A percentile compares a stretch with the other conserved stretches of the same genome.
These are phyloP conservation scores for Protostelium mycophagum DNA, from an alignment of 78 protist species.

Conservation along the genomic window DNA sequence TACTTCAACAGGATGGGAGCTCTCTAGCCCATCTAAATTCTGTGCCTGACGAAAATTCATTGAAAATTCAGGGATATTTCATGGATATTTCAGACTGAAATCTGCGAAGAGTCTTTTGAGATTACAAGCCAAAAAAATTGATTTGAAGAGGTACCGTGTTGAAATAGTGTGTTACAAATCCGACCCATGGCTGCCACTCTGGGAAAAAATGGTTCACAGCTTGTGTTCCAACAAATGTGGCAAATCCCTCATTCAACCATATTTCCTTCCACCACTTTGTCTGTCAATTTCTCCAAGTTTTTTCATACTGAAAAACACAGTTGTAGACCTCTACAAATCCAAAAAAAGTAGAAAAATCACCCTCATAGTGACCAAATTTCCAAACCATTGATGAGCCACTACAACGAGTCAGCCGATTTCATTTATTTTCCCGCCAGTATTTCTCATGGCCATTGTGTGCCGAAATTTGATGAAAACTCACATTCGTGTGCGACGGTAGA, in stretches of 20 bases:
- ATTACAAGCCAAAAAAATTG: too few relatives aligned
- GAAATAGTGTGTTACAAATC: conserved; percentile 23
- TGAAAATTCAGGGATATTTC: background rate
- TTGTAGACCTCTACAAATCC: too few relatives aligned
- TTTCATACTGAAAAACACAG: too few relatives aligned
- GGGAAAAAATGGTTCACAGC: conserved; percentile 70
- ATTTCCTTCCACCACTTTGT: conserved; percentile 88
- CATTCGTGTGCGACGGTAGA: conserved; percentile 31
- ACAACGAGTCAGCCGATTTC: too few relatives aligned
- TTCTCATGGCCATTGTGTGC: too few relatives aligned
- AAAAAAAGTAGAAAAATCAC: too few relatives aligned
- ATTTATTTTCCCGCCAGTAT: background rate
- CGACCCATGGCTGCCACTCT: conserved; percentile 71
- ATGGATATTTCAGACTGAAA: conserved; percentile 15
- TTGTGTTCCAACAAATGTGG: conserved; percentile 58
- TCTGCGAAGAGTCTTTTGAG: too few relatives aligned
- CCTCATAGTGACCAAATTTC: conserved; percentile 90
- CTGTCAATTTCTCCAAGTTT: background rate
- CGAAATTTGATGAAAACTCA: conserved; percentile 6
- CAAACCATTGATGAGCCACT: conserved; percentile 88
- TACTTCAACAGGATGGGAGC: conserved; percentile 83
- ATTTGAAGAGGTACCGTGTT: background rate
- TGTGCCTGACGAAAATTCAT: conserved; percentile 21
- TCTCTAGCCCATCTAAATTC: conserved; percentile 54
- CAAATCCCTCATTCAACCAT: conserved; percentile 83